A percentile compares a stretch with the other conserved stretches of the same genome.
Evolutionary conservation across 768 basidiomycete genomes (phyloP).

Genomic region (Amanita thiersii): DNA sequence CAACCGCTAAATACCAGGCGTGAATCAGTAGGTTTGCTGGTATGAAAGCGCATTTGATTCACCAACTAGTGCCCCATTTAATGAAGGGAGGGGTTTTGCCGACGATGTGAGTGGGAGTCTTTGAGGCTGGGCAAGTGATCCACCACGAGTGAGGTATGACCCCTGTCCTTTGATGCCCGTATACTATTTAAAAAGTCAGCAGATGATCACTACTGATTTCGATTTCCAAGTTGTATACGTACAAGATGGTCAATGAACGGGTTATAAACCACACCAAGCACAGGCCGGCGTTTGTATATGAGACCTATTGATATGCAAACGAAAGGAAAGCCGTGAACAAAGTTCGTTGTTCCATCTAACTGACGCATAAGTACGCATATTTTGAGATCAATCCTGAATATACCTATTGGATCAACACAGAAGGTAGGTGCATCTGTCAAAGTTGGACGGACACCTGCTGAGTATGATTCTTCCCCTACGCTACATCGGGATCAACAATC

Average conservation of each 20-base stretch:
- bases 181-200: constrained; percentile 36
- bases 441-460: constrained; percentile 58
- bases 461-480: constrained; percentile 92
- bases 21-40: background rate
- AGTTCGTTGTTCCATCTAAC: constrained; percentile 83
- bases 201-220: constrained; percentile 1
- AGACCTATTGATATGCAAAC: constrained; percentile 89
- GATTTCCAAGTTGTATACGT: constrained; percentile 12
- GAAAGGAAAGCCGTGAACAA: constrained; percentile 80
- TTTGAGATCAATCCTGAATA: constrained; percentile 10
- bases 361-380: background rate
- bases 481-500: constrained; percentile 25
- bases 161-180: constrained; percentile 75
- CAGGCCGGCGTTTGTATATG: constrained; percentile 71
- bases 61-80: constrained; percentile 70
- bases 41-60: constrained; percentile 8
- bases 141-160: constrained; percentile 57
- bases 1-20: constrained; percentile 43
- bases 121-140: constrained; percentile 26
- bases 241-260: constrained; percentile 85
- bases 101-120: constrained; percentile 57
- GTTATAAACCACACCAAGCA: constrained; percentile 90
- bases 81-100: constrained; percentile 55
- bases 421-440: constrained; percentile 89
- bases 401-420: constrained; percentile 94